Conservation (phyloP, 495 filamentous ascomycete genomes). For the Tuber magnatum region DNA sequence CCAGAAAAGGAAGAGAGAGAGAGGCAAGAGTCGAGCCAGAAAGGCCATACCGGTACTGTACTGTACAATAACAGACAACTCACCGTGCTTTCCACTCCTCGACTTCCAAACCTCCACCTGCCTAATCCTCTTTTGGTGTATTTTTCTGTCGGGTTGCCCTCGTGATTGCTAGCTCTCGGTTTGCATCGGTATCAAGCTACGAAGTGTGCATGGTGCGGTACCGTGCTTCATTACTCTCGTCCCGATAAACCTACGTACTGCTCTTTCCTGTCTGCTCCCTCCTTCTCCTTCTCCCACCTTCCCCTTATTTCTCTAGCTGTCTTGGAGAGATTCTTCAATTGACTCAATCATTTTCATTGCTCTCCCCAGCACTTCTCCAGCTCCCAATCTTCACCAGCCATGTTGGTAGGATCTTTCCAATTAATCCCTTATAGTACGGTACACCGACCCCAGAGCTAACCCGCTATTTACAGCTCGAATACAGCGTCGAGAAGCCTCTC, state of each 20-base stretch:
- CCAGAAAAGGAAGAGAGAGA: not conserved
- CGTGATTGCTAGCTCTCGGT: not conserved
- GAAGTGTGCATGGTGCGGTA: not conserved
- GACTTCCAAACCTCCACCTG: not conserved
- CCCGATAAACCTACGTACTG: not conserved
- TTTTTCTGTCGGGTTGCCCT: not conserved
- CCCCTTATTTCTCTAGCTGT: conserved; percentile 1
- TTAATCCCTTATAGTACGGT: not conserved
- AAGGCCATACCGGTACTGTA: not conserved
- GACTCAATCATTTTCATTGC: not conserved
- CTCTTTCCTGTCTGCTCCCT: not conserved
- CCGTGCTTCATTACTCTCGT: not conserved
- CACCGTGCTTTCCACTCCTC: conserved; percentile 2
- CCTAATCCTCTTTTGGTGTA: not conserved
- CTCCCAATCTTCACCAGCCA: conserved; percentile 8
- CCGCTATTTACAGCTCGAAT: conserved; percentile 30
- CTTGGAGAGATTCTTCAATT: not conserved
- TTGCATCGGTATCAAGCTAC: not conserved
- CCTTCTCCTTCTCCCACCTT: conserved; percentile 3
- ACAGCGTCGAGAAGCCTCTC: conserved; percentile 39
- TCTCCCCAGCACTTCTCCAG: conserved; percentile 10
- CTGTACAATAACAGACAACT: conserved; percentile 8
- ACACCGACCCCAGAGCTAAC: conserved; percentile 1
- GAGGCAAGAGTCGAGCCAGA: not conserved
- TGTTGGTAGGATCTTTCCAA: conserved; percentile 19